A percentile compares a stretch with the other conserved stretches of the same genome.
Evolutionary conservation across 2,329 filamentous ascomycete genomes (phyloP).

Genomic region (Colletotrichum tamarilloi): DNA sequence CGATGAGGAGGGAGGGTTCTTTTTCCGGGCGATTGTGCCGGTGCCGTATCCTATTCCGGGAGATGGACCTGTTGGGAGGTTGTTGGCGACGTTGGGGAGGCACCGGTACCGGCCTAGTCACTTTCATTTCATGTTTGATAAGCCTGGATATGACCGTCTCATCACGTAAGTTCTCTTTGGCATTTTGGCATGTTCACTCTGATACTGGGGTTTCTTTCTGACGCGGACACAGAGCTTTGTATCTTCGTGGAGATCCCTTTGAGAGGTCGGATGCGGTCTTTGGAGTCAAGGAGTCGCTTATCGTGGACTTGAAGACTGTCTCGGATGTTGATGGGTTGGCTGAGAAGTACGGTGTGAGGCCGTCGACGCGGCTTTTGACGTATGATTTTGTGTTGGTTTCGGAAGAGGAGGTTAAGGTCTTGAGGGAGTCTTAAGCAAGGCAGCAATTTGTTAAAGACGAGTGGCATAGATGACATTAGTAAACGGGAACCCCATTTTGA

Average conservation of each 20-base stretch:
- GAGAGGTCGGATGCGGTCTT: background rate
- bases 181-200: too few relatives aligned
- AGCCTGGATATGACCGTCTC: background rate
- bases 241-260: background rate
- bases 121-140: background rate
- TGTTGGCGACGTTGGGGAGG: background rate
- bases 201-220: too few relatives aligned
- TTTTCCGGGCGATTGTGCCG: background rate
- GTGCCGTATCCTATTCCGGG: background rate
- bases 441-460: too few relatives aligned
- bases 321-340: background rate
- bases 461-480: too few relatives aligned
- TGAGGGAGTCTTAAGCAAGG: too few relatives aligned
- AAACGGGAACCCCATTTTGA: too few relatives aligned
- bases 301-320: background rate
- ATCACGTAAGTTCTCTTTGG: background rate
- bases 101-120: background rate
- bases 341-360: too few relatives aligned
- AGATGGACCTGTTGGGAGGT: background rate
- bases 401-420: too few relatives aligned
- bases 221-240: background rate
- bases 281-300: background rate
- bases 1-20: background rate
- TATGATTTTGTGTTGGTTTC: too few relatives aligned
- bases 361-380: too few relatives aligned